phyloP scores from a whole-genome alignment of 805 yeast genomes.

The Scheffersomyces coipomensis region DNA sequence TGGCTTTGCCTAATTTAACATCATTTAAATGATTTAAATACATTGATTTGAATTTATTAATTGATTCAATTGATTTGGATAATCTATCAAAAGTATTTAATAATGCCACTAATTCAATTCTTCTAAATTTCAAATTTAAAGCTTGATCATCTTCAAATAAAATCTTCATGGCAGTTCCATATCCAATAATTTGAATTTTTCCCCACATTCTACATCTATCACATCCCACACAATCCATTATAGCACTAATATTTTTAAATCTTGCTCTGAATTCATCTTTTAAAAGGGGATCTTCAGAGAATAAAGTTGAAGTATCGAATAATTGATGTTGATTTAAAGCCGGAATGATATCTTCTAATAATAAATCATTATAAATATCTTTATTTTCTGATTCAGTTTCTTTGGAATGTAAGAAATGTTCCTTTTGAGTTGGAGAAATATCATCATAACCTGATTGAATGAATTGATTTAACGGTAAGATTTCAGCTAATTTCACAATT shows the following conservation, averaged over 20 bases:
- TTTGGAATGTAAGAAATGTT: slow-evolving; percentile 34
- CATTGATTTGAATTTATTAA: slow-evolving; percentile 65
- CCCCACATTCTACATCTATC: slow-evolving; percentile 99
- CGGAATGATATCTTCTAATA: slow-evolving; percentile 33
- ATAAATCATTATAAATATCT: slow-evolving; percentile 12
- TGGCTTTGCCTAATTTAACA: slow-evolving; percentile 35
- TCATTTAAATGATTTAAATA: slow-evolving; percentile 44
- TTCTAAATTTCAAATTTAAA: slow-evolving; percentile 55
- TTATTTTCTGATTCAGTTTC: slow-evolving; percentile 35
- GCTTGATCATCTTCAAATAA: slow-evolving; percentile 72
- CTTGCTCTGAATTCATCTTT: slow-evolving; percentile 85
- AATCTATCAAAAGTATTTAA: slow-evolving; percentile 91
- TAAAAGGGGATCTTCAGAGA: slow-evolving; percentile 47
- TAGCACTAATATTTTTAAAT: slow-evolving; percentile 83
- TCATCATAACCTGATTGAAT: slow-evolving; percentile 22
- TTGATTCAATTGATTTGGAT: slow-evolving; percentile 77
- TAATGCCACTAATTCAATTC: slow-evolving; percentile 86
- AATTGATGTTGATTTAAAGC: slow-evolving; percentile 42
- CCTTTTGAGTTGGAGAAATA: slow-evolving; percentile 9
- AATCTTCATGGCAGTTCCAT: slow-evolving; percentile 92
- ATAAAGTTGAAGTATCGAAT: slow-evolving; percentile 46
- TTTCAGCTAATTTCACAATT: slow-evolving; percentile 53
- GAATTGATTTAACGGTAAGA: slow-evolving; percentile 26
- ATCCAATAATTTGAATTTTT: slow-evolving; percentile 93
- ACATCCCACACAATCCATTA: slow-evolving; percentile 99